Conservation (phyloP, 257 asterid genomes). For the Cinchona pubescens region DNA sequence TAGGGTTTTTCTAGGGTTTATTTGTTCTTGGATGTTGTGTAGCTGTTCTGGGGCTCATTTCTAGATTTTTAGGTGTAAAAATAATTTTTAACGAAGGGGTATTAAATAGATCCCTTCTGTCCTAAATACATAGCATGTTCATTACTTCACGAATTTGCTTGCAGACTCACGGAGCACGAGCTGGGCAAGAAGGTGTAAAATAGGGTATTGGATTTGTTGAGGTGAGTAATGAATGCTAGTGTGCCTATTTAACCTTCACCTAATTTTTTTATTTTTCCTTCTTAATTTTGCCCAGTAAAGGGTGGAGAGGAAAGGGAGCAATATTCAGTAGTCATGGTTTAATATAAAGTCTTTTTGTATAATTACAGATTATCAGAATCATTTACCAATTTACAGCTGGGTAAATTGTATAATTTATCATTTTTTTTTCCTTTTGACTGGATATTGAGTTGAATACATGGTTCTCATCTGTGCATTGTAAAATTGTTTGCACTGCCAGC, state of each 20-base stretch:
- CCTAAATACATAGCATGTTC: neutral
- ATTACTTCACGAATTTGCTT: constrained; percentile 11
- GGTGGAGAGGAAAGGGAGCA: neutral
- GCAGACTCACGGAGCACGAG: constrained; percentile 94
- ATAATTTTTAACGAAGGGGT: neutral
- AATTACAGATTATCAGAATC: no score
- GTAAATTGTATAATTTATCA: neutral
- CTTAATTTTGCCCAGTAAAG: neutral
- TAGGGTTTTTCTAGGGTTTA: neutral
- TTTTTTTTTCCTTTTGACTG: neutral
- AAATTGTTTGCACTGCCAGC: neutral
- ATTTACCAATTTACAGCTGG: neutral
- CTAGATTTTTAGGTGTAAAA: neutral
- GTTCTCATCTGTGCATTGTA: neutral
- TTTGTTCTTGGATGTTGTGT: neutral
- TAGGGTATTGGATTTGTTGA: constrained; percentile 76
- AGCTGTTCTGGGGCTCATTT: neutral
- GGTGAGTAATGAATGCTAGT: constrained; percentile 36
- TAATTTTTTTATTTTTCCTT: neutral
- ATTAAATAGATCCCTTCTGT: neutral
- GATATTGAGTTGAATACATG: neutral
- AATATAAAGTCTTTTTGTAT: neutral
- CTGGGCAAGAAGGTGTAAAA: constrained; percentile 67
- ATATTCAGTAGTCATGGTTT: neutral
- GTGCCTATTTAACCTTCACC: neutral